phyloP scores from a whole-genome alignment of 371 early-diverging fungal genomes.

The Syncephalastrum sp. region DNA sequence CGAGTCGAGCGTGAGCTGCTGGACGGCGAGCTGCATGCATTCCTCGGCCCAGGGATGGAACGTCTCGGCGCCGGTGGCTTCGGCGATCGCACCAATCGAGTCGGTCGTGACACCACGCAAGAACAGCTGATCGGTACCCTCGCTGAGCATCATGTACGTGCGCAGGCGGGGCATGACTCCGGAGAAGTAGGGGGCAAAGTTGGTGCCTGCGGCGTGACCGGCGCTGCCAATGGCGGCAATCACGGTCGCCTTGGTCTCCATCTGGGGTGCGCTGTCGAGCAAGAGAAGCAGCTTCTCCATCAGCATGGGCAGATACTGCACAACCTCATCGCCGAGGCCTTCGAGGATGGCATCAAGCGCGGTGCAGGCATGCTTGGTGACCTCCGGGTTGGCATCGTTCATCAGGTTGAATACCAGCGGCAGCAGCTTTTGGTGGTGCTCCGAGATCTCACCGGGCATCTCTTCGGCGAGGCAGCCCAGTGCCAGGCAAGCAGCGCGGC shows the following conservation, averaged over 20 bases:
- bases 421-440: constrained; percentile 75
- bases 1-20: constrained; percentile 72
- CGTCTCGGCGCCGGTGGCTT: constrained; percentile 81
- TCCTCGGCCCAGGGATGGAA: constrained; percentile 77
- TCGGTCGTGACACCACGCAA: constrained; percentile 89
- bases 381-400: constrained; percentile 70
- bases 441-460: constrained; percentile 75
- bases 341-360: constrained; percentile 88
- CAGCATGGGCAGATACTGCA: constrained; percentile 78
- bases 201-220: constrained; percentile 79
- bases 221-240: constrained; percentile 87
- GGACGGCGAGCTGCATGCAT: constrained; percentile 74
- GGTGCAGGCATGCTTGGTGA: constrained; percentile 78
- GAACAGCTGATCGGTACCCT: constrained; percentile 65
- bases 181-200: constrained; percentile 79
- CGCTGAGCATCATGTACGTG: constrained; percentile 68
- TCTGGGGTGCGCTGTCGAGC: constrained; percentile 60
- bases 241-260: constrained; percentile 71
- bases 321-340: constrained; percentile 74
- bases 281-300: constrained; percentile 78
- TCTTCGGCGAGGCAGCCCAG: constrained; percentile 81
- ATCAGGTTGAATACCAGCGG: constrained; percentile 82
- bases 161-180: constrained; percentile 70
- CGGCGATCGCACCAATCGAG: constrained; percentile 82
- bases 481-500: constrained; percentile 88